Base-by-base conservation (phyloP, 1,139 yeast species). In the Saccharomyces pastorianus region DNA sequence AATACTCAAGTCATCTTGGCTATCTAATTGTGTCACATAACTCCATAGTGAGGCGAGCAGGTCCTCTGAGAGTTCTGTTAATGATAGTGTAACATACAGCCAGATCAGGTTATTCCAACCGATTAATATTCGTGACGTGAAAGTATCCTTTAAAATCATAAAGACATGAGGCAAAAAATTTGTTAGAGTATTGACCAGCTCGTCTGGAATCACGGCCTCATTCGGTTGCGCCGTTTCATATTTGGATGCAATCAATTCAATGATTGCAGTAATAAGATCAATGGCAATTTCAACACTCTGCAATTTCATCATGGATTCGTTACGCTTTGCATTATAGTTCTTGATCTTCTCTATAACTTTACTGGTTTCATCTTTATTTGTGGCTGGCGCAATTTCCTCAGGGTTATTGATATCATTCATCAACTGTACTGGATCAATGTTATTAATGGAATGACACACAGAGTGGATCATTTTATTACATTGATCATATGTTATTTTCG, bases 221-320 rank as follows among this genome's bases (percentile, higher is more conserved):
- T 49, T 49, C 26, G 56, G 53, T 44, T 55, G 53, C 4, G 31
- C 6, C 20, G 55, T 59, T 51, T 63, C 66, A 47, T 55, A 51
- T 11, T 61, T 51, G 4, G 67, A 53, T 13, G 75, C 75, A 52
- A 84, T 66, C n/a, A 75, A 71, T 61, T 91, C 97, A 61, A 88
- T 79, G 6, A 84, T 73, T 1, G 93, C 84, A 0, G 96, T 83
- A 34, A 88, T 74, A 41, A 91, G 70, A 65, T 91, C 97, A 44
- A 90, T 72, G 0, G 86, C 76, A 0, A 84, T 76, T 62, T 88
- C 96, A 31, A 87, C 73, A 3, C 86, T 77, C 66, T 82, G 84
- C 49, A 85, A 70, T 51, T 80, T 77, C 47, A 79, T 71, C 60
- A 82, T 78, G 6, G 88, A 83, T 17, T 67, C 69, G 8, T 73